Conservation (phyloP, 2,329 filamentous ascomycete species). For the Pezicula radicicola region DNA sequence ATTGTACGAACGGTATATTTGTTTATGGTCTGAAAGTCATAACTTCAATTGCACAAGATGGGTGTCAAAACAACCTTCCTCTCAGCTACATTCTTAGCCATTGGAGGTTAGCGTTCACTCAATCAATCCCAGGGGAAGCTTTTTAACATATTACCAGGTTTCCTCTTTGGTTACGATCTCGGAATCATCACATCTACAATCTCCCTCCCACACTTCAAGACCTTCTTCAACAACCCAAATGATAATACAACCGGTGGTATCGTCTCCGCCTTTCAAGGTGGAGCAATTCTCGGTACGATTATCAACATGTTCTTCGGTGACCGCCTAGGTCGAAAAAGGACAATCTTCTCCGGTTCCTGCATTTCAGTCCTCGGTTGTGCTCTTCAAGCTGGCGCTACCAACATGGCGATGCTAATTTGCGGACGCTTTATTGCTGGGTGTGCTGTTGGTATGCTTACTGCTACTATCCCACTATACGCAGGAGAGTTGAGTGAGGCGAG, state of each 20-base stretch:
- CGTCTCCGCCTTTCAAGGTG: slow-evolving; percentile 30
- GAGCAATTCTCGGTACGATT: slow-evolving; percentile 7
- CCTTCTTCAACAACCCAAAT: slow-evolving; percentile 6
- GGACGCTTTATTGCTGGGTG: slow-evolving; percentile 45
- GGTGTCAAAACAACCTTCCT: background rate
- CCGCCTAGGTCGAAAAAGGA: slow-evolving; percentile 24
- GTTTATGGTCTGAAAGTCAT: no score
- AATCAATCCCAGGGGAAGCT: background rate
- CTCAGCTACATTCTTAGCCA: slow-evolving; percentile 18
- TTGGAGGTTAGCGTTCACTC: background rate
- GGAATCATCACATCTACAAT: slow-evolving; percentile 30
- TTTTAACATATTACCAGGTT: slow-evolving; percentile 10
- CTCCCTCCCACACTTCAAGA: slow-evolving; percentile 24
- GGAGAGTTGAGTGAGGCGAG: slow-evolving; percentile 20
- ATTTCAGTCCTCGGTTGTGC: slow-evolving; percentile 25
- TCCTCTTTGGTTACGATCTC: slow-evolving; percentile 29
- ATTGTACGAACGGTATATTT: no score
- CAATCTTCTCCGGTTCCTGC: slow-evolving; percentile 25
- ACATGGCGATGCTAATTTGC: slow-evolving; percentile 39
- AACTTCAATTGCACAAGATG: no score
- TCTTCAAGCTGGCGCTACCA: slow-evolving; percentile 27
- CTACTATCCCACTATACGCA: slow-evolving; percentile 43
- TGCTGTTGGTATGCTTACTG: slow-evolving; percentile 42
- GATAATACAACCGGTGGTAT: slow-evolving; percentile 29
- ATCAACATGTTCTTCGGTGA: slow-evolving; percentile 25